Base-by-base conservation (phyloP, 305 asterid genomes). In the Rubia peregrina region DNA sequence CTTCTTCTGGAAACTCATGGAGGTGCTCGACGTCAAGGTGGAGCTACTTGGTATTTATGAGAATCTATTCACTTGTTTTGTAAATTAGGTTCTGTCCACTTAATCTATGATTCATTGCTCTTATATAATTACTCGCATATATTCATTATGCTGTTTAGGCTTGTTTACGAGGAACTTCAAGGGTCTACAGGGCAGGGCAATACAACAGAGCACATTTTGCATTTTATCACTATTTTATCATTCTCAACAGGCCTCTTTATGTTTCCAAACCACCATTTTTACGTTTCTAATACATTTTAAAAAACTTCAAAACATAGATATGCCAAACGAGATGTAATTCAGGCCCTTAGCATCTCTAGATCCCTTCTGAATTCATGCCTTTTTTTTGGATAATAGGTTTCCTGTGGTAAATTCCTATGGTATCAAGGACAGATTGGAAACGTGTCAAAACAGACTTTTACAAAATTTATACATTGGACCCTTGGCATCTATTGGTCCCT, bases 1-100 rank as follows among this genome's bases (percentile, higher is more conserved):
- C 95, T 95, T 70, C 80, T 95, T 72, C 95, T 95, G 79, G 99
- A 91, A 87, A 88, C 97, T 76, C 98, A 91, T 69, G 98, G 99
- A 69, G 94, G 99, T 80, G 91, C 88, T 77, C 86, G 87, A 76
- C 88, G 48, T 33, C 80, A 83, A 79, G 99, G 95, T 79, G 98
- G 95, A 84, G 91, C 99, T 82, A 85, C 95, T 83, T 91, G 99
- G 99, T 91, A 91, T 53, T 80, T 73, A 73, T 80, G 69, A 68
- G 65, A 68, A 65, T 79, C 74, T 81, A 77, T 64, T 63, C 66
- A 11, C 51, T 49, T 65, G 24, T 71, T 41, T 9, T 62, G 56
- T 43, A 14, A 72, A 70, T 41, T 73, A 24, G 48, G 43, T 30
- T 21, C 30, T 17, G 42, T 68, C 33, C 53, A 9, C 14, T 40